Percentiles rank a stretch among this genome's conserved stretches.
Conservation (phyloP, 2,329 filamentous ascomycete genomes). For the Verticillium nonalfalfae region DNA sequence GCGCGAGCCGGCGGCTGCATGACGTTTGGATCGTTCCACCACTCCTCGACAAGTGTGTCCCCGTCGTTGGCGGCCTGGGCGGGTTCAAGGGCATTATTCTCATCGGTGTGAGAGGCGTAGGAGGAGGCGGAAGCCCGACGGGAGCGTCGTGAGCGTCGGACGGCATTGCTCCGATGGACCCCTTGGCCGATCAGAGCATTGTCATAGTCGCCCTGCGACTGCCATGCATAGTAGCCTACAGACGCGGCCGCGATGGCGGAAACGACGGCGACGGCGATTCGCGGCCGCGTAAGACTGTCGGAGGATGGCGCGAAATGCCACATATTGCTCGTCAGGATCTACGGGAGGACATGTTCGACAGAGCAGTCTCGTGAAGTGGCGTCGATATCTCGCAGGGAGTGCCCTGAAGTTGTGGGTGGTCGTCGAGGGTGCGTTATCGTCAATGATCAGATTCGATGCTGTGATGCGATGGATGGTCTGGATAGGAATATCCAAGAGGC, state of each 20-base stretch:
- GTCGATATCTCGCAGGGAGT: background rate
- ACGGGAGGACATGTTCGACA: slow-evolving; percentile 8
- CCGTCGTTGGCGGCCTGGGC: slow-evolving; percentile 23
- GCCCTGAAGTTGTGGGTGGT: background rate
- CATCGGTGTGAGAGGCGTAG: slow-evolving; percentile 34
- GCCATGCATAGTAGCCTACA: slow-evolving; percentile 53
- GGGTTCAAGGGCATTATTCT: slow-evolving; percentile 29
- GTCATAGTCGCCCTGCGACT: slow-evolving; percentile 14
- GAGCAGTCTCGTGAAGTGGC: background rate
- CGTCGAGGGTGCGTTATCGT: background rate
- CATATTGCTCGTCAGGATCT: slow-evolving; percentile 25
- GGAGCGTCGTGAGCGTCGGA: slow-evolving; percentile 41
- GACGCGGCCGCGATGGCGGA: slow-evolving; percentile 51
- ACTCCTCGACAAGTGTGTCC: slow-evolving; percentile 39
- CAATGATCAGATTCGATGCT: background rate
- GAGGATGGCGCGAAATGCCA: slow-evolving; percentile 41
- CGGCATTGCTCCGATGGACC: slow-evolving; percentile 61
- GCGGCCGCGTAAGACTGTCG: slow-evolving; percentile 48
- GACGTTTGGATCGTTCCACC: slow-evolving; percentile 40
- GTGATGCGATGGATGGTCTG: background rate
- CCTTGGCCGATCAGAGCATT: slow-evolving; percentile 19
- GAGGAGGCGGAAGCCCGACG: slow-evolving; percentile 34
- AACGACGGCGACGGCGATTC: slow-evolving; percentile 48
- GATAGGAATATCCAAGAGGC: background rate
- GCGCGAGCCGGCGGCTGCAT: slow-evolving; percentile 38